These are phyloP conservation scores for Xylariaceae sp. DNA, from an alignment of 2,329 filamentous ascomycete species.

Conservation along the genomic window DNA sequence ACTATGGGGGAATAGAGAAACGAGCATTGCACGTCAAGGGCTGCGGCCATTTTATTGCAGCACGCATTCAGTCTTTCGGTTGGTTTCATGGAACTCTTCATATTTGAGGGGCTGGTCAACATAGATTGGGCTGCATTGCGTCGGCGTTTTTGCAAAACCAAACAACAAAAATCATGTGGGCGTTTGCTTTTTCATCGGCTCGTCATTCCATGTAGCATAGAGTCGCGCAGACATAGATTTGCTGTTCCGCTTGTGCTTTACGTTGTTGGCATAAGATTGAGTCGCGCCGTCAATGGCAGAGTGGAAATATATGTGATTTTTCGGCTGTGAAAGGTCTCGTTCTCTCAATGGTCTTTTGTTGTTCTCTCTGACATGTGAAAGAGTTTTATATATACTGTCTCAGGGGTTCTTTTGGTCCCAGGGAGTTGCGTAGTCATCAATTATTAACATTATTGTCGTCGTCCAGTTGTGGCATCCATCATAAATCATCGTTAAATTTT, in stretches of 20 bases:
- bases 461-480: slow-evolving; percentile 12
- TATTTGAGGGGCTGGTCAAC: background rate
- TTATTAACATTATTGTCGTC: slow-evolving; percentile 27
- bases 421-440: slow-evolving; percentile 22
- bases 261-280: background rate
- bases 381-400: background rate
- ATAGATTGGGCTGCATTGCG: slow-evolving; percentile 15
- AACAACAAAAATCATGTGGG: slow-evolving; percentile 9
- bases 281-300: background rate
- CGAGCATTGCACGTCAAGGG: background rate
- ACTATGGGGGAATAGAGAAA: background rate
- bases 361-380: background rate
- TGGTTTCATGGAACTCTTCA: slow-evolving; percentile 3
- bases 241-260: background rate
- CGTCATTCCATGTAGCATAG: slow-evolving; percentile 6
- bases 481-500: slow-evolving; percentile 6
- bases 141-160: slow-evolving; percentile 16
- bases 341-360: background rate
- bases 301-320: background rate
- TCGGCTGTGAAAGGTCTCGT: background rate
- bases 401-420: background rate
- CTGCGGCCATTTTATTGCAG: background rate
- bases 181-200: slow-evolving; percentile 1
- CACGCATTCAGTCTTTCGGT: background rate
- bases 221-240: slow-evolving; percentile 1